phyloP scores from a whole-genome alignment of 495 filamentous ascomycete genomes.

The Clohesyomyces aquaticus region DNA sequence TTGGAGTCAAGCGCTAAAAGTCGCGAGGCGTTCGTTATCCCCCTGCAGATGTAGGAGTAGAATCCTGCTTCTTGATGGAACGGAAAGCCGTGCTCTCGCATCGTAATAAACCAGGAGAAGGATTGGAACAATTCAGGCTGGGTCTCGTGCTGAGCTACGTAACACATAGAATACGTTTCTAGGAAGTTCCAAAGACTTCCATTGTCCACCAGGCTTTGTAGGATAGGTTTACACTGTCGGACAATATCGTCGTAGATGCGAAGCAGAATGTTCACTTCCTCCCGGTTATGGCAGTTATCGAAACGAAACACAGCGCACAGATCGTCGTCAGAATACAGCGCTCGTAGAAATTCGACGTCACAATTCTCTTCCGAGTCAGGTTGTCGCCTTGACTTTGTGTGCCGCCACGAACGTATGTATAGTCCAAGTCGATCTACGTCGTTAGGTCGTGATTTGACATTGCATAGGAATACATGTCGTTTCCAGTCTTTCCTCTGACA shows the following conservation, averaged over 20 bases:
- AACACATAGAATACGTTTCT: neutral
- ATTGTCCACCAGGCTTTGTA: neutral
- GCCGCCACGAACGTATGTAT: neutral
- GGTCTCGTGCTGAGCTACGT: neutral
- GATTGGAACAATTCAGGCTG: neutral
- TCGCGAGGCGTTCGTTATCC: neutral
- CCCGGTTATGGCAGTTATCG: neutral
- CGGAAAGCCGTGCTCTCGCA: neutral
- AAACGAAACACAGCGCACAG: neutral
- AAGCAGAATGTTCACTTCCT: neutral
- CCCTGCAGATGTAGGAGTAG: neutral
- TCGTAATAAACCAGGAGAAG: neutral
- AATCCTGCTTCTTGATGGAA: neutral
- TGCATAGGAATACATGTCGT: constrained; percentile 3
- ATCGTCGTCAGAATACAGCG: neutral
- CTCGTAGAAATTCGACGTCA: neutral
- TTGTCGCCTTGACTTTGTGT: neutral
- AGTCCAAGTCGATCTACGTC: neutral
- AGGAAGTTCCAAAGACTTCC: neutral
- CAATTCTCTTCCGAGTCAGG: neutral
- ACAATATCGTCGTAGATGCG: neutral
- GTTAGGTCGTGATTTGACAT: neutral
- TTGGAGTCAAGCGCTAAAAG: neutral
- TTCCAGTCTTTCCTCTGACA: constrained; percentile 5
- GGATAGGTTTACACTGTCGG: neutral